Evolutionary conservation across 257 asterid genomes (phyloP).

Genomic region (Avicennia marina): DNA sequence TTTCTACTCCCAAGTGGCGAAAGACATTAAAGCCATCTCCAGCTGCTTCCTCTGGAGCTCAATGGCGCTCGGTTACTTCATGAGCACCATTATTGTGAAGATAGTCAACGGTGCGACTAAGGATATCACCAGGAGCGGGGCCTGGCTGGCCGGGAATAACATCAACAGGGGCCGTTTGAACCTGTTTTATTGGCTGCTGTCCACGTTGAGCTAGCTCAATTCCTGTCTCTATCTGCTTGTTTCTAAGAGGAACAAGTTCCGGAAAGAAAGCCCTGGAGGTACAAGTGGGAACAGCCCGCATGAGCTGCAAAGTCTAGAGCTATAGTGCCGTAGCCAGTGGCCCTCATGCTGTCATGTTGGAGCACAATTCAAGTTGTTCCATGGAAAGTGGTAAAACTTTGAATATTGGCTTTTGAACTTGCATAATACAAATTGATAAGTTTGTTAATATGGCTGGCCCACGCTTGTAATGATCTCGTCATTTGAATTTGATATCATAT

Average conservation of each 20-base stretch:
- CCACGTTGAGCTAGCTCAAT: conserved; percentile 39
- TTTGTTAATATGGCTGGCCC: too few species aligned
- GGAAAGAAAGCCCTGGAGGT: conserved; percentile 27
- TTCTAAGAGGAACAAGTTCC: conserved; percentile 59
- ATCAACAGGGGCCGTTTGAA: conserved; percentile 60
- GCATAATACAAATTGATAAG: too few species aligned
- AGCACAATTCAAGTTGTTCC: background rate
- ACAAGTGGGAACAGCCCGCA: background rate
- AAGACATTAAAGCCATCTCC: conserved; percentile 55
- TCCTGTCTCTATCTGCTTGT: conserved; percentile 51
- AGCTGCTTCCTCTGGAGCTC: conserved; percentile 75
- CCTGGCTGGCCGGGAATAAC: conserved; percentile 75
- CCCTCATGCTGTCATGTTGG: background rate
- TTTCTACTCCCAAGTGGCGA: conserved; percentile 67
- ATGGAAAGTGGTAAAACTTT: too few species aligned
- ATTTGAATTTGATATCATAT: too few species aligned
- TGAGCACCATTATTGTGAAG: conserved; percentile 65
- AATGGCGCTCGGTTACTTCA: conserved; percentile 62
- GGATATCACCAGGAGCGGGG: conserved; percentile 41
- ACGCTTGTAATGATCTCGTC: too few species aligned
- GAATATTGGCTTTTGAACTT: too few species aligned
- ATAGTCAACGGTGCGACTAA: conserved; percentile 51
- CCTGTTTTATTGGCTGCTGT: conserved; percentile 60
- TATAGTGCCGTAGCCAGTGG: too few species aligned
- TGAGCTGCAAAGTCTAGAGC: conserved; percentile 18